Conservation (phyloP, 208 protist species). For the Acanthamoeba castellanii region DNA sequence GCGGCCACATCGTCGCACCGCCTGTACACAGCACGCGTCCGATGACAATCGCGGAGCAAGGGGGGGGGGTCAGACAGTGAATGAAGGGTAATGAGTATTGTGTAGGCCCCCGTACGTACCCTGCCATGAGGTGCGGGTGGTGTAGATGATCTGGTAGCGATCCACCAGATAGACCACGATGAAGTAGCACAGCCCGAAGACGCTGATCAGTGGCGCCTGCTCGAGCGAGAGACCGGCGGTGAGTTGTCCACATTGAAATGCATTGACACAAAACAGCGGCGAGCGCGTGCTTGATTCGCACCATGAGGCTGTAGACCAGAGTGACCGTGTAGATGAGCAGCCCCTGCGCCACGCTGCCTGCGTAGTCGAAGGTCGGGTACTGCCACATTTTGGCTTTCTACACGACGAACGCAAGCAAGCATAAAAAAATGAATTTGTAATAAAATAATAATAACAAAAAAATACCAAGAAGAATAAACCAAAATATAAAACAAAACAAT, state of each 20-base stretch:
- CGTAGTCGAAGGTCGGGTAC: constrained; percentile 51
- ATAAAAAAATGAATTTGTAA: no score
- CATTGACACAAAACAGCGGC: neutral
- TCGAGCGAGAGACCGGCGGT: neutral
- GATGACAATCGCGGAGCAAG: no score
- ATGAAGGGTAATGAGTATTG: neutral
- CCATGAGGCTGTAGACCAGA: constrained; percentile 60
- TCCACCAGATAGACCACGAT: constrained; percentile 25
- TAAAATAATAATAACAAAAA: no score
- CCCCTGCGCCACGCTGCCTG: constrained; percentile 3
- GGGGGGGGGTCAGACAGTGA: neutral
- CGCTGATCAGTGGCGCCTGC: constrained; percentile 21
- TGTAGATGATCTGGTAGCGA: constrained; percentile 69
- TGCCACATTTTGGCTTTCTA: constrained; percentile 18
- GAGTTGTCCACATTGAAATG: neutral
- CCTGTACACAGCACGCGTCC: neutral
- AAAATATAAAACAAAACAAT: neutral
- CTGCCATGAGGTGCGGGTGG: constrained; percentile 36
- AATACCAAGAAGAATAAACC: no score
- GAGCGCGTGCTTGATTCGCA: neutral
- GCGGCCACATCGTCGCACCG: constrained; percentile 32
- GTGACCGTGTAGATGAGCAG: constrained; percentile 51
- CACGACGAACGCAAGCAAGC: neutral
- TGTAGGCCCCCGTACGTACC: neutral
- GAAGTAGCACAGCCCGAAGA: constrained; percentile 67